Base-by-base conservation (phyloP, 225 moss, liverwort and hornwort species). In the Rhytidiadelphus loreus region DNA sequence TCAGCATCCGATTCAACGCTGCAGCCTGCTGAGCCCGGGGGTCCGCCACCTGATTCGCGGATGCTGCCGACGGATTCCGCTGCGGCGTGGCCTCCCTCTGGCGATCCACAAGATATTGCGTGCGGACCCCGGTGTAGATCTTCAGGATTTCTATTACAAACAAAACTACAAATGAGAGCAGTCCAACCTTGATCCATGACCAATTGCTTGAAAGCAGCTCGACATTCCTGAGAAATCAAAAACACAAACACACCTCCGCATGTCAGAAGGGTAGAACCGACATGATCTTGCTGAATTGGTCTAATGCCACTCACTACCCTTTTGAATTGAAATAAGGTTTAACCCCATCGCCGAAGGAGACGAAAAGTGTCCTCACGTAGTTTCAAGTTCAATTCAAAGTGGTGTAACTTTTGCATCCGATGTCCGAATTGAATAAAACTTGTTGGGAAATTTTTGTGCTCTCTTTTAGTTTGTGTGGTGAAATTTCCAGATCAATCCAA, bases 131-230 rank as follows among this genome's bases (percentile, higher is more conserved):
- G 19, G 20, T n/a, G 66, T 22, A 13, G 61, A 68, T n/a, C 15
- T 8, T 71, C 5, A 71, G 0, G 26, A 41, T 8, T 70, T 7
- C 41, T 13, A 71, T 5, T 16, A 3, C 3, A 20, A 46, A 0
- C 7, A 3, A 21, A 21, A 0, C 1, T 3, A 2, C 21, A 7
- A 11, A 5, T 8, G 0, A 0, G 20, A 6, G 0, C 8, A 50
- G 12, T 75, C 0, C 0, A 75, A 33, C 12, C 50, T 50, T 75
- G 20, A 75, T 2, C 53, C 52, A 77, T 21, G 52, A 21, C 22
- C 8, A 35, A 9, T 2, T 4, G 8, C 1, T 35, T 33, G 33
- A 1, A 50, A 33, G 3, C 46, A 17, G 16, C 14, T 71, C 8
- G 16, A 3, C 7, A 33, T 0, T 2, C 23, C 53, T 55, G 37